phyloP scores from a whole-genome alignment of 2,329 filamentous ascomycete species.

The Cryphonectria japonica region DNA sequence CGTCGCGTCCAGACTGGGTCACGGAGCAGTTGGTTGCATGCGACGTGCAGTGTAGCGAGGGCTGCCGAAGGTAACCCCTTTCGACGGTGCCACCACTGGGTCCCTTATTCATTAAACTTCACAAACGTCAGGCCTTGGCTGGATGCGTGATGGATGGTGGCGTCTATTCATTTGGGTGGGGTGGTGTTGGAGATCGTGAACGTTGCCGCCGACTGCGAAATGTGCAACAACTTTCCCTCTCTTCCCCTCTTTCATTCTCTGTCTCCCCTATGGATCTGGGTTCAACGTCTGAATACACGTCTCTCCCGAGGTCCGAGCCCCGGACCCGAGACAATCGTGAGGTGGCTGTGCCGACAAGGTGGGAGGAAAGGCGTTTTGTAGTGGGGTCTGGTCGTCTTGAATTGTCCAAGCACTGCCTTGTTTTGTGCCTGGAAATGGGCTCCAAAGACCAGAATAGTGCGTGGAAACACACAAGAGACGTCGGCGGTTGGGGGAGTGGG shows the following conservation, averaged over 20 bases:
- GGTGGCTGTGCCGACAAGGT: constrained; percentile 5
- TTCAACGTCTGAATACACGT: neutral
- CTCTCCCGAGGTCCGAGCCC: constrained; percentile 3
- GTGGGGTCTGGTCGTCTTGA: neutral
- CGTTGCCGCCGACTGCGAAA: neutral
- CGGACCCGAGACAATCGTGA: constrained; percentile 5
- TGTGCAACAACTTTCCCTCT: neutral
- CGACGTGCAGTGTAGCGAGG: constrained; percentile 12
- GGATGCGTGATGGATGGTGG: neutral
- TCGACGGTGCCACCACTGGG: constrained; percentile 8
- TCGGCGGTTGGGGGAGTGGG: neutral
- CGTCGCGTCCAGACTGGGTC: neutral
- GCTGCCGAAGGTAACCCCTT: constrained; percentile 6
- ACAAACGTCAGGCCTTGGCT: neutral
- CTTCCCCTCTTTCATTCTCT: neutral
- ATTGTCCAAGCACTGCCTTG: neutral
- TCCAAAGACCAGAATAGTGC: neutral
- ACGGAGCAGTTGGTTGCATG: neutral
- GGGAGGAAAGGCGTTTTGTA: neutral
- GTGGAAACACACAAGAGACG: neutral
- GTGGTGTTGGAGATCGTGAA: neutral
- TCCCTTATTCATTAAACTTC: constrained; percentile 11
- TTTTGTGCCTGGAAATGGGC: neutral
- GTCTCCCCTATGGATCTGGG: neutral
- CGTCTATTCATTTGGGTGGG: no score